phyloP scores from a whole-genome alignment of 108 stramenopile species.

The Cyclostephanos tholiformis region DNA sequence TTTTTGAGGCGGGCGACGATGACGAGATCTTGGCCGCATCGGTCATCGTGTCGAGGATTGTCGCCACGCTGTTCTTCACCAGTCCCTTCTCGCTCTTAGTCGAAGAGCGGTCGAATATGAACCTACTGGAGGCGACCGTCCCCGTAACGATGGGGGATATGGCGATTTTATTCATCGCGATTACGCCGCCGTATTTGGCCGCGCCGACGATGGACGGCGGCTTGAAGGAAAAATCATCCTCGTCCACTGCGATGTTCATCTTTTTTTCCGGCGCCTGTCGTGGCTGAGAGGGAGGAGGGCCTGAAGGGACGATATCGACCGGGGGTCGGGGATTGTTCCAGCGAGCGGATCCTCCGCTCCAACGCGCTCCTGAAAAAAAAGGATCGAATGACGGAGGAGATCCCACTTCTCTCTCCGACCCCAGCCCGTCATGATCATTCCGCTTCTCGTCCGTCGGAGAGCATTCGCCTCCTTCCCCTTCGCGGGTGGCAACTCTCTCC shows the following conservation, averaged over 20 bases:
- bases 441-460: slow-evolving; percentile 10
- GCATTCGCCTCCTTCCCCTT: background rate
- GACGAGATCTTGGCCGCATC: background rate
- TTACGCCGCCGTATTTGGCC: background rate
- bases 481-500: background rate
- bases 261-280: background rate
- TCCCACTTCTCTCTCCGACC: background rate
- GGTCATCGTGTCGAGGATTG: background rate
- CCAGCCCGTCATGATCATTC: background rate
- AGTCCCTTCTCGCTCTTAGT: background rate
- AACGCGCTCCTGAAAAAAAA: slow-evolving; percentile 36
- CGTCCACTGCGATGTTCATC: slow-evolving; percentile 14
- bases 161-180: slow-evolving; percentile 6
- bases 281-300: background rate
- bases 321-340: slow-evolving; percentile 22
- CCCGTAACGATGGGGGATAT: slow-evolving; percentile 26
- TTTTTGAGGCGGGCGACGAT: background rate
- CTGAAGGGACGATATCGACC: background rate
- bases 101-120: background rate
- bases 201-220: slow-evolving; percentile 13
- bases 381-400: background rate
- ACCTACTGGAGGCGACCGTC: background rate
- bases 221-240: slow-evolving; percentile 48
- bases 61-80: background rate
- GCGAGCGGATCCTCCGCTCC: slow-evolving; percentile 40